A percentile compares a stretch with the other conserved stretches of the same genome.
Evolutionary conservation across 768 basidiomycete species (phyloP).

Genomic region (Macrocybe gigantea): DNA sequence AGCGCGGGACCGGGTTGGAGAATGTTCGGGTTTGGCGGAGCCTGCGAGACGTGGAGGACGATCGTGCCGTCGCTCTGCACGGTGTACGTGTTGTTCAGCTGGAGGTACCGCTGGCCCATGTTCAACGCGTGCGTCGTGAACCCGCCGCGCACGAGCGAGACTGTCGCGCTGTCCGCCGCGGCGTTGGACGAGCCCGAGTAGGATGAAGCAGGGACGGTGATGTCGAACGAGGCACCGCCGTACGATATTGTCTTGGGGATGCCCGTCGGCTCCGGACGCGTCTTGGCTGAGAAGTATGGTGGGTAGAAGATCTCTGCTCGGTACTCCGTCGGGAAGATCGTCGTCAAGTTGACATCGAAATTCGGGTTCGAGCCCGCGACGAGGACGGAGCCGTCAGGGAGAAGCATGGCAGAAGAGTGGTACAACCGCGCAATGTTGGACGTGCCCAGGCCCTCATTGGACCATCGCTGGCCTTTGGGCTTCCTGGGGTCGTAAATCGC

Average conservation of each 20-base stretch:
- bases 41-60: conserved; percentile 73
- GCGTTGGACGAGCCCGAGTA: conserved; percentile 64
- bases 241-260: conserved; percentile 75
- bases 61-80: conserved; percentile 75
- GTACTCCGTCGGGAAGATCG: conserved; percentile 71
- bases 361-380: conserved; percentile 95
- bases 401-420: conserved; percentile 86
- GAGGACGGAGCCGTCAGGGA: conserved; percentile 82
- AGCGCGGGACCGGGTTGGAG: conserved; percentile 88
- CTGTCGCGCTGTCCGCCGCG: conserved; percentile 68
- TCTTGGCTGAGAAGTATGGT: conserved; percentile 66
- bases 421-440: conserved; percentile 78
- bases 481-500: conserved; percentile 79
- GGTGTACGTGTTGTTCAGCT: conserved; percentile 83
- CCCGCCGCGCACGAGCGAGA: conserved; percentile 78
- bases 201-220: conserved; percentile 59
- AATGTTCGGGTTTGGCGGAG: conserved; percentile 78
- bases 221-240: conserved; percentile 76
- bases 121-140: conserved; percentile 86
- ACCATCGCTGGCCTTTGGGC: conserved; percentile 69
- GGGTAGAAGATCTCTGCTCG: conserved; percentile 89
- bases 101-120: conserved; percentile 78
- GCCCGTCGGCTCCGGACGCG: conserved; percentile 65
- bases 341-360: conserved; percentile 65
- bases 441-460: conserved; percentile 52